Percentiles rank a stretch among this genome's conserved stretches.
Conservation (phyloP, 192 early-diverging fungal species). For the Entomortierella parvispora region DNA sequence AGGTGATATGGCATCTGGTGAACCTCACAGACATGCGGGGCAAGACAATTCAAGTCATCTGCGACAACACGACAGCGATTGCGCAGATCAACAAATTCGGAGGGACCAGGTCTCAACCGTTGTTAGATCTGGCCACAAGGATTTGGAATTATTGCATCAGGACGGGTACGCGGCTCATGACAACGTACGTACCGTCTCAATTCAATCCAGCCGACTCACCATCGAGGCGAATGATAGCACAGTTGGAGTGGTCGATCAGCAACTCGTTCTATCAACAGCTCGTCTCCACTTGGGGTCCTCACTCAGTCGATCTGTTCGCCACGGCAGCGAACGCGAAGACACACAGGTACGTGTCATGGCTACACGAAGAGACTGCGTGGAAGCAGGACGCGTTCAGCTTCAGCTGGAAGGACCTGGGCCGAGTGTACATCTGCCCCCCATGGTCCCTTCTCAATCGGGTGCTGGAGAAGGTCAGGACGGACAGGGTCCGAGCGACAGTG, state of each 20-base stretch:
- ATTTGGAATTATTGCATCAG: slow-evolving; percentile 12
- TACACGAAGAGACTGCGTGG: not conserved
- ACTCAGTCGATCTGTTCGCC: slow-evolving; percentile 16
- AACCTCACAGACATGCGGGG: slow-evolving; percentile 9
- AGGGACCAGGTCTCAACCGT: slow-evolving; percentile 9
- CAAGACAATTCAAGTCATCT: not conserved
- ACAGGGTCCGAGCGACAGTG: slow-evolving; percentile 12
- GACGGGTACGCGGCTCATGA: slow-evolving; percentile 12
- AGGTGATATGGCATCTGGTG: slow-evolving; percentile 11
- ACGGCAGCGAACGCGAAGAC: slow-evolving; percentile 4
- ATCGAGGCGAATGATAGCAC: not conserved
- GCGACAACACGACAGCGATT: slow-evolving; percentile 31
- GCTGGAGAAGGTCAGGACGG: slow-evolving; percentile 18
- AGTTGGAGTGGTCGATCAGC: slow-evolving; percentile 30
- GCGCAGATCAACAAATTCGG: slow-evolving; percentile 44
- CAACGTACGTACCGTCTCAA: slow-evolving; percentile 32
- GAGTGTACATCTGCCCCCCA: slow-evolving; percentile 15
- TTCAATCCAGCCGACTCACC: slow-evolving; percentile 44
- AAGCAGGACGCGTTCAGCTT: slow-evolving; percentile 29
- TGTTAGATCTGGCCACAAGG: slow-evolving; percentile 5
- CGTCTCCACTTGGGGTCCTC: slow-evolving; percentile 6
- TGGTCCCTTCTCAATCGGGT: slow-evolving; percentile 4
- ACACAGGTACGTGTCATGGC: slow-evolving; percentile 34
- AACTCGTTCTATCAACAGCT: slow-evolving; percentile 11
- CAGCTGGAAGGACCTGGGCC: not conserved